Conservation (phyloP, 345 rosid genomes). For the Dipteronia dyeriana region DNA sequence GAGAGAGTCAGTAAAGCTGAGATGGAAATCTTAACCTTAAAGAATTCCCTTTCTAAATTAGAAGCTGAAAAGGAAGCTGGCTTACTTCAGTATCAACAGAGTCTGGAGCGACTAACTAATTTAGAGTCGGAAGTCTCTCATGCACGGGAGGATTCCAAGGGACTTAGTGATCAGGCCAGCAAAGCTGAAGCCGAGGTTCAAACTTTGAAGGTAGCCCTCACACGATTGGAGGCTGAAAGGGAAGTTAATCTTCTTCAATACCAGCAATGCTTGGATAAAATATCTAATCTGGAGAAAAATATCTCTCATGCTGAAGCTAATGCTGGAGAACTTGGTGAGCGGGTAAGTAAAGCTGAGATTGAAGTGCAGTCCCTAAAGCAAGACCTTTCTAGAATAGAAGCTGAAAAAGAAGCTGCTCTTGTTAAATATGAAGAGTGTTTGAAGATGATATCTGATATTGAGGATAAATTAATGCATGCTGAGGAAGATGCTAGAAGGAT, state of each 20-base stretch:
- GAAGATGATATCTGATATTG: constrained; percentile 60
- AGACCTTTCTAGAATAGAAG: constrained; percentile 55
- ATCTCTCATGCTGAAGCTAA: constrained; percentile 55
- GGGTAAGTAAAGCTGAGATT: constrained; percentile 61
- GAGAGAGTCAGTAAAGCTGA: constrained; percentile 71
- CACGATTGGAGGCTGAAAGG: constrained; percentile 62
- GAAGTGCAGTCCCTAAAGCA: constrained; percentile 57
- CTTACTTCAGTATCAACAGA: constrained; percentile 65
- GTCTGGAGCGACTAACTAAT: constrained; percentile 67
- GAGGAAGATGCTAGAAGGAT: constrained; percentile 58
- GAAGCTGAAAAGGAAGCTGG: constrained; percentile 91
- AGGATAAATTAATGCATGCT: constrained; percentile 57
- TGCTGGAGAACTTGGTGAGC: constrained; percentile 62
- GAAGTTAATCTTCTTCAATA: constrained; percentile 62
- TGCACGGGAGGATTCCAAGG: constrained; percentile 67
- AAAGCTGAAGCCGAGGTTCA: constrained; percentile 80
- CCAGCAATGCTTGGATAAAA: constrained; percentile 72
- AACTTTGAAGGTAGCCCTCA: constrained; percentile 61
- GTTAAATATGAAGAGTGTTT: constrained; percentile 52
- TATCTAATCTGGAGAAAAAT: constrained; percentile 54
- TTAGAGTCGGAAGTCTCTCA: constrained; percentile 71
- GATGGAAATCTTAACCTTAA: constrained; percentile 67
- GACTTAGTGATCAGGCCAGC: constrained; percentile 61
- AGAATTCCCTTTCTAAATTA: constrained; percentile 75
- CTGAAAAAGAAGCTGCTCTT: constrained; percentile 68